Conservation (phyloP, 164 flowering plant genomes). For the Amborella trichopoda region DNA sequence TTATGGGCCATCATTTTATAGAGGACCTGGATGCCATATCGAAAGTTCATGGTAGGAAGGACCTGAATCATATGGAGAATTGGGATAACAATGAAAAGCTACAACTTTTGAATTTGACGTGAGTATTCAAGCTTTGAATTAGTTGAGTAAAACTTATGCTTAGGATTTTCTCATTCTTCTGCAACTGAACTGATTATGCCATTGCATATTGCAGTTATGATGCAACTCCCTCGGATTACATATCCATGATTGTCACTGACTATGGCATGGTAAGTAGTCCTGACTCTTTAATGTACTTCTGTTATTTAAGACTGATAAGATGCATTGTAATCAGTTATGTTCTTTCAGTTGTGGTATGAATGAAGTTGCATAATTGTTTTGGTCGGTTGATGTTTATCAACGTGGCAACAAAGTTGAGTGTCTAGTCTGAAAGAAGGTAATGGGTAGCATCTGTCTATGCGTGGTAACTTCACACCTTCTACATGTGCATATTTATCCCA, state of each 20-base stretch:
- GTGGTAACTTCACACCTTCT: neutral
- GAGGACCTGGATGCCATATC: conserved; percentile 77
- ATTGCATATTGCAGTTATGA: conserved; percentile 51
- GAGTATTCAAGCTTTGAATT: conserved; percentile 15
- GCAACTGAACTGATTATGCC: neutral
- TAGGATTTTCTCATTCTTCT: neutral
- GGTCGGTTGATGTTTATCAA: neutral
- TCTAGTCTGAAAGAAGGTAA: neutral
- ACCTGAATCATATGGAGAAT: conserved; percentile 36
- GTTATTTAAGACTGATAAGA: neutral
- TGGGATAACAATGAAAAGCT: conserved; percentile 43
- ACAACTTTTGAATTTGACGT: conserved; percentile 70
- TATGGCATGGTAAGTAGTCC: conserved; percentile 81
- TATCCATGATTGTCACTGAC: conserved; percentile 86
- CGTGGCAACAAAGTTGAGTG: neutral
- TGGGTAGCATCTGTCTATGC: too few relatives aligned
- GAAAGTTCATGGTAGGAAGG: conserved; percentile 59
- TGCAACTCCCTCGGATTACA: conserved; percentile 85
- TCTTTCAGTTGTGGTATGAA: neutral
- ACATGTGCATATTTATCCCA: neutral
- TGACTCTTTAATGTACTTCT: neutral
- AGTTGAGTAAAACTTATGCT: neutral
- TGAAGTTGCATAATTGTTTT: too few relatives aligned
- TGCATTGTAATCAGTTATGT: neutral
- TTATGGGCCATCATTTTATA: conserved; percentile 16